Conservation (phyloP, 164 flowering plant species). For the Umbellularia californica region DNA sequence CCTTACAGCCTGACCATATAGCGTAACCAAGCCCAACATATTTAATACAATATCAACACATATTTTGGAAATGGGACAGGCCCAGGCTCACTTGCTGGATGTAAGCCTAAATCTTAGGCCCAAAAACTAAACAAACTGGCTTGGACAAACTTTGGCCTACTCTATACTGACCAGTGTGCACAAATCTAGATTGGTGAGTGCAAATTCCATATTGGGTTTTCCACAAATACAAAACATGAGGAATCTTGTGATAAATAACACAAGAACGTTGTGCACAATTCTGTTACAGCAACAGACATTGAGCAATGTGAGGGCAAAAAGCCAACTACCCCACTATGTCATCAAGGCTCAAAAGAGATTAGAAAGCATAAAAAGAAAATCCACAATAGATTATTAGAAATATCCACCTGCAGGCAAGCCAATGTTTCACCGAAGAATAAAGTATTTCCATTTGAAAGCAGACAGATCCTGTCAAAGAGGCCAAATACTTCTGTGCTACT, state of each 20-base stretch:
- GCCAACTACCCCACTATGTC: not conserved
- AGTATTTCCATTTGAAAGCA: constrained; percentile 97
- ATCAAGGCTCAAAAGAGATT: not conserved
- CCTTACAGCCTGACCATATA: too few relatives aligned
- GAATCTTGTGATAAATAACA: too few relatives aligned
- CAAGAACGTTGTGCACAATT: too few relatives aligned
- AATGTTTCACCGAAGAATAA: constrained; percentile 97
- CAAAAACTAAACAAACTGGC: too few relatives aligned
- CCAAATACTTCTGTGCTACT: constrained; percentile 99
- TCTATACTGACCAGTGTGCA: too few relatives aligned
- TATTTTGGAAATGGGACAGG: too few relatives aligned
- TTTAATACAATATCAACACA: too few relatives aligned
- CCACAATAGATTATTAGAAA: not conserved
- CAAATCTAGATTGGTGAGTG: not conserved
- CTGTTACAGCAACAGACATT: not conserved
- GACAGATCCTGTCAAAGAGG: constrained; percentile 92
- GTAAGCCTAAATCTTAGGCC: too few relatives aligned
- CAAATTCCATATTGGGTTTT: not conserved
- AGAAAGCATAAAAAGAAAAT: not conserved
- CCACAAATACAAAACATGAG: not conserved
- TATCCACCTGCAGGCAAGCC: constrained; percentile 89
- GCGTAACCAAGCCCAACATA: too few relatives aligned
- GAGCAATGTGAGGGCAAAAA: not conserved
- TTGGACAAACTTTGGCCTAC: too few relatives aligned
- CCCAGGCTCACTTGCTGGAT: too few relatives aligned